A percentile compares a stretch with the other conserved stretches of the same genome.
Conservation (phyloP, 768 basidiomycete genomes). For the Cystobasidiopsis lactophilus region DNA sequence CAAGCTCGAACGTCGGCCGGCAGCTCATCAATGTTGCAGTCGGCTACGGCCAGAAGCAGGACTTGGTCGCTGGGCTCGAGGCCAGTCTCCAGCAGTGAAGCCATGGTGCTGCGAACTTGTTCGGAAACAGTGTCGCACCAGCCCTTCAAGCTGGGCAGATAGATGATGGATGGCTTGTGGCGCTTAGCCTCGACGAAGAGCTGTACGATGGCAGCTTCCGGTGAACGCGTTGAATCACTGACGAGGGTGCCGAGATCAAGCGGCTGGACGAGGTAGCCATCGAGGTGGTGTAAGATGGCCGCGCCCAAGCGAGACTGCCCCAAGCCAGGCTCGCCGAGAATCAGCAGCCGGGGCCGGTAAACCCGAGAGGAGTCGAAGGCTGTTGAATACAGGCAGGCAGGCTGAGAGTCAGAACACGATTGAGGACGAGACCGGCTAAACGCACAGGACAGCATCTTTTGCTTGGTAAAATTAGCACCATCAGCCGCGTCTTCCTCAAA, state of each 20-base stretch:
- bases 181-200: slow-evolving; percentile 91
- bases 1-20: slow-evolving; percentile 67
- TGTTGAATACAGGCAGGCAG: slow-evolving; percentile 21
- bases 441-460: too few species aligned
- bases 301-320: slow-evolving; percentile 78
- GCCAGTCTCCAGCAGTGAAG: slow-evolving; percentile 62
- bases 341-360: slow-evolving; percentile 64
- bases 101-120: slow-evolving; percentile 59
- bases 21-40: slow-evolving; percentile 45
- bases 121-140: slow-evolving; percentile 77
- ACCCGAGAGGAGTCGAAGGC: slow-evolving; percentile 80
- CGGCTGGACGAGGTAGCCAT: slow-evolving; percentile 86
- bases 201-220: slow-evolving; percentile 82
- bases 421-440: too few species aligned
- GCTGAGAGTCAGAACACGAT: slow-evolving; percentile 32
- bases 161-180: slow-evolving; percentile 85
- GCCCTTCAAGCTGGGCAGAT: slow-evolving; percentile 65
- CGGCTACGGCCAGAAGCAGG: slow-evolving; percentile 71
- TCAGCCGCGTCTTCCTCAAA: slow-evolving; percentile 60
- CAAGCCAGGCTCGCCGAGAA: slow-evolving; percentile 67
- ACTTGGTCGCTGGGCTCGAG: slow-evolving; percentile 79
- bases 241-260: slow-evolving; percentile 73
- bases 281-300: slow-evolving; percentile 74
- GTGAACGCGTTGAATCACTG: slow-evolving; percentile 71
- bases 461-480: slow-evolving; percentile 69